Conservation (phyloP, 1,284 basidiomycete species). For the Xerocomus amazonicus region DNA sequence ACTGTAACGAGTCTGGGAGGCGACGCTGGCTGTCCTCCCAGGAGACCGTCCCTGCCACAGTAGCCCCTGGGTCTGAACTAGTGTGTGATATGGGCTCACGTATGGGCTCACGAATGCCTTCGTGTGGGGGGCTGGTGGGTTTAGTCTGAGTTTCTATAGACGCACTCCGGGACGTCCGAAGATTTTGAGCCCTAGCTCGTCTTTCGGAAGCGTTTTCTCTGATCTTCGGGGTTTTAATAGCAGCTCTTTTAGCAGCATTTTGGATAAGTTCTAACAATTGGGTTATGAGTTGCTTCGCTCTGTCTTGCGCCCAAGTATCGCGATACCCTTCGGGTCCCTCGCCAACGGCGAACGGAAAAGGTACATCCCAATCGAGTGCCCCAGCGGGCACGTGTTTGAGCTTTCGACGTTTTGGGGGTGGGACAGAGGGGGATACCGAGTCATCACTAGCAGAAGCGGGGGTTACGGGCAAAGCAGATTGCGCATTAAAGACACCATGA, state of each 20-base stretch:
- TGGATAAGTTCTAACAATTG: constrained; percentile 62
- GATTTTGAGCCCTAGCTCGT: background rate
- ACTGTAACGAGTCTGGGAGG: constrained; percentile 4
- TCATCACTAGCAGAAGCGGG: background rate
- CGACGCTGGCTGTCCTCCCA: background rate
- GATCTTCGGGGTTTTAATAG: constrained; percentile 38
- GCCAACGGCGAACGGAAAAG: constrained; percentile 66
- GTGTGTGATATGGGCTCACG: background rate
- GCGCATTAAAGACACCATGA: constrained; percentile 16
- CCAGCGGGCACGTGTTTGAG: constrained; percentile 68
- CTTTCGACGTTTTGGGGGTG: constrained; percentile 54
- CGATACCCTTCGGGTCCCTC: constrained; percentile 64
- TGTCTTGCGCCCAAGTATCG: constrained; percentile 57
- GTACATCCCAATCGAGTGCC: constrained; percentile 74
- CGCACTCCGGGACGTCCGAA: constrained; percentile 11
- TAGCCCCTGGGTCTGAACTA: background rate
- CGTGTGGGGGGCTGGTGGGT: background rate
- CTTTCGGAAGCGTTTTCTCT: background rate
- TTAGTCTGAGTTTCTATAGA: constrained; percentile 18
- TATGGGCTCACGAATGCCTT: background rate
- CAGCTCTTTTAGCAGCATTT: constrained; percentile 51
- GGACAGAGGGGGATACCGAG: constrained; percentile 14
- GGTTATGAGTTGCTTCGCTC: constrained; percentile 55
- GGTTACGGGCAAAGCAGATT: constrained; percentile 3
- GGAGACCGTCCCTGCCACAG: background rate